Conservation (phyloP, 179 eudicot genomes). For the Actinidia chinensis region DNA sequence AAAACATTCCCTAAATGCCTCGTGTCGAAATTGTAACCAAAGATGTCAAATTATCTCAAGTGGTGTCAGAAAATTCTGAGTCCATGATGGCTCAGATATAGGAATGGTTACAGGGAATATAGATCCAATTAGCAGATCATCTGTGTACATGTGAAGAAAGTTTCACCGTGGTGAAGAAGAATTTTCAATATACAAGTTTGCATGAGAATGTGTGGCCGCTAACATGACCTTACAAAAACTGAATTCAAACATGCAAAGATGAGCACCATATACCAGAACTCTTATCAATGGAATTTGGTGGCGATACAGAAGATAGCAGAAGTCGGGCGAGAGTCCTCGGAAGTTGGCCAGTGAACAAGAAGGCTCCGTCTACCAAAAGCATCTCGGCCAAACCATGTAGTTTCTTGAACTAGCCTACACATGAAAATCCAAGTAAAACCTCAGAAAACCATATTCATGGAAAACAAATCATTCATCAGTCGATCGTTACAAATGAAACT, state of each 20-base stretch:
- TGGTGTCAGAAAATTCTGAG: no score
- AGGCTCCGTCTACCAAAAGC: constrained; percentile 96
- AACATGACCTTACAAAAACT: not conserved
- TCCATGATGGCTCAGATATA: no score
- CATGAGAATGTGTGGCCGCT: not conserved
- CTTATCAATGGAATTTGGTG: constrained; percentile 36
- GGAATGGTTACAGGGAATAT: no score
- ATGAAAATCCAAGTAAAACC: constrained; percentile 17
- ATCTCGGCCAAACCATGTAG: constrained; percentile 92
- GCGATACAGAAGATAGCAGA: constrained; percentile 81
- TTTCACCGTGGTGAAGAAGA: not conserved
- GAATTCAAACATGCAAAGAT: not conserved
- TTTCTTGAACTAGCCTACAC: constrained; percentile 63
- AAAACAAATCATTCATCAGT: not conserved
- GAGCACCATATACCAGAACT: constrained; percentile 31
- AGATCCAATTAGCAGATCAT: not conserved
- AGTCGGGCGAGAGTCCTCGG: constrained; percentile 61
- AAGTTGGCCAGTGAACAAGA: constrained; percentile 88
- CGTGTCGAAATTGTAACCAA: no score
- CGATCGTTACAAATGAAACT: constrained; percentile 34
- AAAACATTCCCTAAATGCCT: no score
- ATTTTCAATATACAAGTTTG: not conserved
- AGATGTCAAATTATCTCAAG: no score
- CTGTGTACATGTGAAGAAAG: not conserved
- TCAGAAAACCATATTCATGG: not conserved